Base-by-base conservation (phyloP, 192 early-diverging fungal species). In the Entomortierella parvispora region DNA sequence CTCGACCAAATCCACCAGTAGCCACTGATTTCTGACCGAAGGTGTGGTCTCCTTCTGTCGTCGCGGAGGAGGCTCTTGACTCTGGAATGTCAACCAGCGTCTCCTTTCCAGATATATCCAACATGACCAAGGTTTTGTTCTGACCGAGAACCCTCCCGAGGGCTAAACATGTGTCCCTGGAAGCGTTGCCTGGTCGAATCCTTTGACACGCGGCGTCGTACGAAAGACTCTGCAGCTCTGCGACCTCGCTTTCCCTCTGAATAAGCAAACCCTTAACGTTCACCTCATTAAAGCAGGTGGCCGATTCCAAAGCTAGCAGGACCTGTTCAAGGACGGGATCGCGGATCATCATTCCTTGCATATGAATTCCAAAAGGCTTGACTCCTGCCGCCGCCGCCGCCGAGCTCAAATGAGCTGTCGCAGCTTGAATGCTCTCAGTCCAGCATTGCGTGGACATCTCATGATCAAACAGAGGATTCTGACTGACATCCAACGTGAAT, bases 401-500 rank as follows among this genome's bases (percentile, higher is more conserved):
- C 14, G 37, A n/a, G n/a, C 56, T 4, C 26, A 22, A 37, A 77
- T 4, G 20, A 48, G 58, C 15, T 68, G 32, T 29, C 74, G 37
- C 37, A 9, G 37, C 37, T 40, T 40, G 37, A 12, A 77, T 4
- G 29, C 58, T 64, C 15, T 68, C 44, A 22, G 26, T 22, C 74
- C 74, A 77, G 23, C 53, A 29, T 46, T 64, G 55, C 25, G 63
- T 45, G 22, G 74, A 56, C 3, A 14, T 44, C 42, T 77, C 61
- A 17, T 58, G 51, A 31, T 77, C 60, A 47, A 77, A 77, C n/a
- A 77, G 47, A 7, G 54, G 45, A 46, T 77, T 77, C 14, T 68
- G 61, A 15, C 74, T 63, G 22, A 77, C 74, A 64, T 77, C 74
- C 2, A 77, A 22, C 40, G 74, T 77, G 18, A 77, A 77, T 18